Evolutionary conservation across 2,329 filamentous ascomycete species (phyloP).

Genomic region (Exophiala sp.): DNA sequence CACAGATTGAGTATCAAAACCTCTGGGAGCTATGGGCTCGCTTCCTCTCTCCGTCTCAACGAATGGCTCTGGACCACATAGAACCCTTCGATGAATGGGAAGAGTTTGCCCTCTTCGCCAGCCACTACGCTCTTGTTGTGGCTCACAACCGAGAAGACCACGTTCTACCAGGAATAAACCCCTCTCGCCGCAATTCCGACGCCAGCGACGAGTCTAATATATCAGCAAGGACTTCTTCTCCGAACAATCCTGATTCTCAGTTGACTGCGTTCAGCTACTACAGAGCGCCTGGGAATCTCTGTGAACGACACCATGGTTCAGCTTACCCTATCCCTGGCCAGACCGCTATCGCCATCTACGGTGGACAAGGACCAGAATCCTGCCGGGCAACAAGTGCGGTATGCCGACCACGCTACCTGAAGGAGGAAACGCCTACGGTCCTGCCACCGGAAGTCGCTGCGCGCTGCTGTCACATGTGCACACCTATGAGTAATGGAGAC

Average conservation of each 20-base stretch:
- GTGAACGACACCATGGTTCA: slow-evolving; percentile 60
- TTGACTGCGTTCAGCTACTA: slow-evolving; percentile 32
- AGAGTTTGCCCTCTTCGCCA: slow-evolving; percentile 79
- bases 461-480: slow-evolving; percentile 74
- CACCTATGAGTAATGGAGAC: slow-evolving; percentile 56
- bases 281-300: slow-evolving; percentile 40
- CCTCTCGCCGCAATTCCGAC: slow-evolving; percentile 19
- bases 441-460: slow-evolving; percentile 39
- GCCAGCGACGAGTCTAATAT: slow-evolving; percentile 25
- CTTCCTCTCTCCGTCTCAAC: slow-evolving; percentile 61
- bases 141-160: slow-evolving; percentile 23
- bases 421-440: slow-evolving; percentile 37
- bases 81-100: slow-evolving; percentile 95
- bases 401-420: slow-evolving; percentile 16
- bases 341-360: slow-evolving; percentile 38
- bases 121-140: slow-evolving; percentile 69
- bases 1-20: slow-evolving; percentile 58
- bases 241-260: slow-evolving; percentile 16
- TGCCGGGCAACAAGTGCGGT: slow-evolving; percentile 45
- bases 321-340: slow-evolving; percentile 40
- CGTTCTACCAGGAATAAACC: slow-evolving; percentile 12
- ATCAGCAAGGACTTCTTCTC: slow-evolving; percentile 25
- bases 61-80: slow-evolving; percentile 62
- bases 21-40: slow-evolving; percentile 79
- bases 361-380: slow-evolving; percentile 46